These are phyloP conservation scores for Rhizopogon salebrosus DNA, from an alignment of 768 basidiomycete genomes.

Conservation along the genomic window DNA sequence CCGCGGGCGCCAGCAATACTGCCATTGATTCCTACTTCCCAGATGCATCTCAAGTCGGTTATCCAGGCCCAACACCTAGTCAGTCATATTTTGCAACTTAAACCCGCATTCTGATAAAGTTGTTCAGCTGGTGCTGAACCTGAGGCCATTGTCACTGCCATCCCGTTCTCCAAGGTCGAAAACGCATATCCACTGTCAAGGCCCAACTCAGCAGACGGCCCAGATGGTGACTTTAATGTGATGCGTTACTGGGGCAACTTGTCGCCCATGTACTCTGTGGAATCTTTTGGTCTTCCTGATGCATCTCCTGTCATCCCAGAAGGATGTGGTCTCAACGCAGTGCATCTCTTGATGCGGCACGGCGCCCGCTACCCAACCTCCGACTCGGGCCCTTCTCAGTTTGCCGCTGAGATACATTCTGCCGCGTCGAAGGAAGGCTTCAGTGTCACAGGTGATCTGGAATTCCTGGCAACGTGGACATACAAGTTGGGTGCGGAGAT, in stretches of 20 bases:
- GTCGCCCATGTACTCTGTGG: constrained; percentile 46
- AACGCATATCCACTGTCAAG: constrained; percentile 38
- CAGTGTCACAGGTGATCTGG: constrained; percentile 30
- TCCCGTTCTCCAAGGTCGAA: constrained; percentile 31
- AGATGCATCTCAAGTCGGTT: constrained; percentile 37
- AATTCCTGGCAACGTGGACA: constrained; percentile 41
- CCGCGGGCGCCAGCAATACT: constrained; percentile 30
- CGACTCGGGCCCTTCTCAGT: constrained; percentile 19
- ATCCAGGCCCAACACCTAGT: constrained; percentile 46
- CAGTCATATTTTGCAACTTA: constrained; percentile 7
- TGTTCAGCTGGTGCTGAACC: constrained; percentile 38
- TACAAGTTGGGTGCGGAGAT: constrained; percentile 43
- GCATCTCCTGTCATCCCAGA: constrained; percentile 41
- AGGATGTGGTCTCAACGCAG: constrained; percentile 41
- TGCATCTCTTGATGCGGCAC: constrained; percentile 36
- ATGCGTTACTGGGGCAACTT: constrained; percentile 44
- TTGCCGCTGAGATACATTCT: constrained; percentile 24
- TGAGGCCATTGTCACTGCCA: constrained; percentile 36
- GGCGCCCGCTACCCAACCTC: constrained; percentile 39
- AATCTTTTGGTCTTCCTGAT: constrained; percentile 45
- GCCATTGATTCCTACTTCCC: constrained; percentile 36
- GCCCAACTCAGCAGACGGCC: constrained; percentile 30
- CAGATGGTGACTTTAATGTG: constrained; percentile 35
- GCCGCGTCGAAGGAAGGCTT: constrained; percentile 21
- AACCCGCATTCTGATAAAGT: not conserved